Percentiles rank a stretch among this genome's conserved stretches.
Conservation (phyloP, 345 rosid genomes). For the Laguncularia racemosa region DNA sequence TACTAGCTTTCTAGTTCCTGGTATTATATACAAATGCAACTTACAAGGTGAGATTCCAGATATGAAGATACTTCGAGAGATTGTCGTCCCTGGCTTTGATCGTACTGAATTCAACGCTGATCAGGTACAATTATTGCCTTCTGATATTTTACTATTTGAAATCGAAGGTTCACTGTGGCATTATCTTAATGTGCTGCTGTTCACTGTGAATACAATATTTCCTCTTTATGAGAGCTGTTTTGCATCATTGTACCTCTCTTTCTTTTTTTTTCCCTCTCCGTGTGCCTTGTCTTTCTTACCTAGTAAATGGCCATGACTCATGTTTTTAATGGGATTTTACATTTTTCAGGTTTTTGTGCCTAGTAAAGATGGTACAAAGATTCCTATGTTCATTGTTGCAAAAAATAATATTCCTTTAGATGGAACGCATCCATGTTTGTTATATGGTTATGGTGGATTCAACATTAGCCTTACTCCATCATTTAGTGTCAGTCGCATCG, state of each 20-base stretch:
- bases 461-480: constrained; percentile 63
- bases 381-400: constrained; percentile 75
- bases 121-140: constrained; percentile 44
- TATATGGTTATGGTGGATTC: constrained; percentile 93
- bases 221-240: not conserved
- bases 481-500: constrained; percentile 57
- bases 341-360: constrained; percentile 61
- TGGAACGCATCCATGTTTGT: constrained; percentile 86
- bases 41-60: constrained; percentile 42
- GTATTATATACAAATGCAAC: constrained; percentile 72
- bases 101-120: constrained; percentile 56
- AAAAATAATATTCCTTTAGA: constrained; percentile 49
- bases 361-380: constrained; percentile 72
- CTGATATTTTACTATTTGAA: not conserved
- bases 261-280: not conserved
- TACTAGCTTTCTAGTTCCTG: constrained; percentile 83
- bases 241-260: not conserved
- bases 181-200: not conserved
- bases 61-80: constrained; percentile 74
- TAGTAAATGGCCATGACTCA: not conserved
- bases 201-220: not conserved
- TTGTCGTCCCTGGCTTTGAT: constrained; percentile 64
- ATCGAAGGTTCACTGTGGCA: not conserved
- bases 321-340: constrained; percentile 4
- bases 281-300: not conserved